Percentiles rank a stretch among this genome's conserved stretches.
Evolutionary conservation across 1,139 yeast species (phyloP).

Genomic region (Yarrowia galli): DNA sequence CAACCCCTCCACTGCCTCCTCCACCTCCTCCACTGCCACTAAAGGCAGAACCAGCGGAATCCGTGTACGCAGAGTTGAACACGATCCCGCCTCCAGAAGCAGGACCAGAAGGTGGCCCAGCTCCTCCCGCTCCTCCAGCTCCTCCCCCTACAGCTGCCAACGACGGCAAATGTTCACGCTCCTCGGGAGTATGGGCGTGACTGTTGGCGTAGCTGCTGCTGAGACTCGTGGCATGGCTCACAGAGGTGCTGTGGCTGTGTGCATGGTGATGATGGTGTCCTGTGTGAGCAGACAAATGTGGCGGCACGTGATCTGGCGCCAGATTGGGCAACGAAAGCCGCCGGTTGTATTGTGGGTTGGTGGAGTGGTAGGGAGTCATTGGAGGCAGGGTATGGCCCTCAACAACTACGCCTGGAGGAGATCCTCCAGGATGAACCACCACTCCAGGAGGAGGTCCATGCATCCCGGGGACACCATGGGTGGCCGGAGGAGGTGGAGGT

Average conservation of each 20-base stretch:
- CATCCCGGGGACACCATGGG: neutral
- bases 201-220: conserved; percentile 6
- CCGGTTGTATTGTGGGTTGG: conserved; percentile 28
- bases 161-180: conserved; percentile 14
- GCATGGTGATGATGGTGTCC: neutral
- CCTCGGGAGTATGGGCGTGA: conserved; percentile 29
- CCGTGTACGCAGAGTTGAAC: conserved; percentile 30
- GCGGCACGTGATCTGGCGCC: conserved; percentile 13
- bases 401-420: conserved; percentile 15
- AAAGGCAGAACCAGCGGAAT: conserved; percentile 14
- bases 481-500: conserved; percentile 18
- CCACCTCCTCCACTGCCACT: conserved; percentile 6
- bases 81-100: conserved; percentile 16
- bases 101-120: neutral
- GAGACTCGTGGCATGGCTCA: neutral
- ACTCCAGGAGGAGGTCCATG: conserved; percentile 8
- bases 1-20: neutral
- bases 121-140: neutral
- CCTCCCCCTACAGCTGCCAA: neutral
- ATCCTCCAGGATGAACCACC: neutral
- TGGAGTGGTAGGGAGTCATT: conserved; percentile 10
- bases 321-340: conserved; percentile 31
- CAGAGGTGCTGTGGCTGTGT: neutral
- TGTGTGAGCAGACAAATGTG: neutral
- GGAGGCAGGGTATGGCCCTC: neutral